Percentiles rank a stretch among this genome's conserved stretches.
Conservation (phyloP, 805 yeast species). For the Candida maris region DNA sequence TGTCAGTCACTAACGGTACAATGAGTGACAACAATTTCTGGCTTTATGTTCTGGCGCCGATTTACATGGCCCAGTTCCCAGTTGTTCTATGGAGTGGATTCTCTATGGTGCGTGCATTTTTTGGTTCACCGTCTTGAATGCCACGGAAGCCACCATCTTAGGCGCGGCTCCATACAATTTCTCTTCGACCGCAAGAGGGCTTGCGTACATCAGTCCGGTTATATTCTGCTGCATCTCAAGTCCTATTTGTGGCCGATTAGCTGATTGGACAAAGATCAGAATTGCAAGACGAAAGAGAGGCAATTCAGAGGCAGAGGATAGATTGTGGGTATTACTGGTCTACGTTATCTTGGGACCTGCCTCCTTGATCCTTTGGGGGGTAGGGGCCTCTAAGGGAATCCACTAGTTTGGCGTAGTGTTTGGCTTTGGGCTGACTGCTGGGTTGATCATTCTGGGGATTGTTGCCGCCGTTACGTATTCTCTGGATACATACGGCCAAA, state of each 20-base stretch:
- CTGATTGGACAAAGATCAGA: conserved; percentile 11
- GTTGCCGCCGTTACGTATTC: conserved; percentile 31
- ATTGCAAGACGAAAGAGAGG: conserved; percentile 27
- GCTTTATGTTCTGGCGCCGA: conserved; percentile 34
- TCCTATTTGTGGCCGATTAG: conserved; percentile 30
- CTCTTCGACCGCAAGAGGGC: too few relatives aligned
- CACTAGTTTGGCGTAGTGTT: conserved; percentile 39
- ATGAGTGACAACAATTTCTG: conserved; percentile 35
- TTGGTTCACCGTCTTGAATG: conserved; percentile 40
- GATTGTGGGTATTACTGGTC: conserved; percentile 39
- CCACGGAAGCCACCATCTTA: conserved; percentile 37
- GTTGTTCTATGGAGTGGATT: conserved; percentile 42
- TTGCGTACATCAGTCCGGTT: conserved; percentile 40
- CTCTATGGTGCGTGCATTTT: conserved; percentile 43
- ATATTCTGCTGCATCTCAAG: conserved; percentile 25
- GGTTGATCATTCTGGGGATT: conserved; percentile 24
- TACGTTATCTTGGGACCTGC: conserved; percentile 35
- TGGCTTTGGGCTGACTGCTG: conserved; percentile 30
- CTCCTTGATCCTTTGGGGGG: conserved; percentile 41
- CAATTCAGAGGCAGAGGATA: conserved; percentile 41
- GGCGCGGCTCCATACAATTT: conserved; percentile 35
- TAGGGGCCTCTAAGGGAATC: conserved; percentile 31
- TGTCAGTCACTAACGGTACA: too few relatives aligned
- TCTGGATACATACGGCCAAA: conserved; percentile 30
- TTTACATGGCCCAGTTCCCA: conserved; percentile 33